phyloP scores from a whole-genome alignment of 306 rosid species.

The Castanopsis chinensis region DNA sequence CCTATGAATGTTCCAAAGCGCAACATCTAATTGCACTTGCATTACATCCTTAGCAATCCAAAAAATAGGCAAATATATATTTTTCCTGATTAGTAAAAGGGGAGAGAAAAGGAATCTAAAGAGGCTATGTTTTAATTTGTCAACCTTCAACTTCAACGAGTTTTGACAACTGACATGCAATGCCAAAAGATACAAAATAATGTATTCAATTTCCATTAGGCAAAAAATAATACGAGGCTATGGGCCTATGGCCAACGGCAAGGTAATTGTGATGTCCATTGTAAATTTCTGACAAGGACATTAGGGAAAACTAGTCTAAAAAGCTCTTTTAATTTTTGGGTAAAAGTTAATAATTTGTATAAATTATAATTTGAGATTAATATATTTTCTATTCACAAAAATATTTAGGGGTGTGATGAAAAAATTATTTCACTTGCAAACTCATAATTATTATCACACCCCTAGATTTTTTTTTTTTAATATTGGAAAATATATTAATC shows the following conservation, averaged over 20 bases:
- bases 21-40: not conserved
- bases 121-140: not conserved
- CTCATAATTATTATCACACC: too few species aligned
- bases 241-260: not conserved
- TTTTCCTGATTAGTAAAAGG: not conserved
- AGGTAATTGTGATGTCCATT: not conserved
- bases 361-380: too few species aligned
- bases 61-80: not conserved
- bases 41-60: not conserved
- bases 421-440: too few species aligned
- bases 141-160: not conserved
- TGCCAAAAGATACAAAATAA: not conserved
- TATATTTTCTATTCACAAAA: too few species aligned
- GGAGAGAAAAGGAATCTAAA: not conserved
- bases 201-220: not conserved
- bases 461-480: too few species aligned
- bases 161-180: not conserved
- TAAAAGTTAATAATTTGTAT: too few species aligned
- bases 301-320: not conserved
- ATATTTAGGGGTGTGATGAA: too few species aligned
- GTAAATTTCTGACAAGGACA: not conserved
- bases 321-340: too few species aligned
- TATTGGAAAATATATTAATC: too few species aligned
- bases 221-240: not conserved
- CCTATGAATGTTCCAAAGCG: too few species aligned